Evolutionary conservation across 129 eudicot genomes (phyloP).

Genomic region (Silybum marianum): DNA sequence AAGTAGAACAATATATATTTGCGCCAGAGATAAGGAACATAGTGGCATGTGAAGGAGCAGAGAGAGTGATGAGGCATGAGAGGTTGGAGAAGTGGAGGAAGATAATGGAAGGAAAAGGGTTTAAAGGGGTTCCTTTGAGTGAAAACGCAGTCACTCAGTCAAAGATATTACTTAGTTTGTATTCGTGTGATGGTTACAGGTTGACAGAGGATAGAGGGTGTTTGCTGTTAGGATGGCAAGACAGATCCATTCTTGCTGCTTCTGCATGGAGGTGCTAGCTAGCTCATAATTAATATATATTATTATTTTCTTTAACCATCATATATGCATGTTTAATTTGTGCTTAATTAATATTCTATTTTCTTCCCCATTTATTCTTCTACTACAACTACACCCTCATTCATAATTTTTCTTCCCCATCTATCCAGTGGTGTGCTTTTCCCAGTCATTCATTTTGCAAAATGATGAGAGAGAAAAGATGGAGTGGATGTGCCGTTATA

Average conservation of each 20-base stretch:
- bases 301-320: not conserved
- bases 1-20: slow-evolving; percentile 75
- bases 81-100: slow-evolving; percentile 89
- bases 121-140: slow-evolving; percentile 67
- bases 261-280: slow-evolving; percentile 83
- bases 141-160: slow-evolving; percentile 82
- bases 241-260: slow-evolving; percentile 79
- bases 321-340: not conserved
- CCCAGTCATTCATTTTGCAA: no score
- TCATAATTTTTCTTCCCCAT: no score
- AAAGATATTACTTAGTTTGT: slow-evolving; percentile 64
- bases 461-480: no score
- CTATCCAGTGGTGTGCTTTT: no score
- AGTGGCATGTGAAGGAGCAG: slow-evolving; percentile 70
- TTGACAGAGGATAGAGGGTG: slow-evolving; percentile 83
- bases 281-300: not conserved
- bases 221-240: slow-evolving; percentile 91
- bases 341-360: not conserved
- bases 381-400: no score
- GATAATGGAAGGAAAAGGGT: slow-evolving; percentile 75
- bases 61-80: slow-evolving; percentile 80
- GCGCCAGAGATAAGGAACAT: slow-evolving; percentile 77
- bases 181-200: slow-evolving; percentile 82
- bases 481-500: no score
- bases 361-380: no score